Evolutionary conservation across 2,329 filamentous ascomycete genomes (phyloP).

Genomic region (Zymoseptoria crescenta): DNA sequence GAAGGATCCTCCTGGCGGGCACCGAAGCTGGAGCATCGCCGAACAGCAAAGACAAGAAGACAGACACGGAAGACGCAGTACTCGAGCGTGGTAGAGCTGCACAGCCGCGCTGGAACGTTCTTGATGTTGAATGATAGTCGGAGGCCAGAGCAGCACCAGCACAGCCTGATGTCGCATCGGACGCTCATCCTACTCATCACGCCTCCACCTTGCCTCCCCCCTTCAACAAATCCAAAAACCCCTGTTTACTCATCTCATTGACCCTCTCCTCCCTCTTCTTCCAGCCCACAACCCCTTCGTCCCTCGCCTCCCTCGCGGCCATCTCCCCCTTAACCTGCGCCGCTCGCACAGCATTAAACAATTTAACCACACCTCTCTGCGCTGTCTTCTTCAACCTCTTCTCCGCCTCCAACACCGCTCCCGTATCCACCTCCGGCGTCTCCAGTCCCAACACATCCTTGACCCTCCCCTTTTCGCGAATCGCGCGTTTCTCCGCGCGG

Average conservation of each 20-base stretch:
- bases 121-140: too few species aligned
- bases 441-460: conserved; percentile 70
- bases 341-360: conserved; percentile 91
- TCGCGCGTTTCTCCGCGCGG: conserved; percentile 69
- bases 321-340: conserved; percentile 84
- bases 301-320: conserved; percentile 61
- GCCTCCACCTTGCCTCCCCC: conserved; percentile 41
- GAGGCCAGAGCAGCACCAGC: too few species aligned
- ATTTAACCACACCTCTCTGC: conserved; percentile 85
- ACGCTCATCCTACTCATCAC: not conserved
- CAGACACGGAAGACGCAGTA: too few species aligned
- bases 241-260: conserved; percentile 94
- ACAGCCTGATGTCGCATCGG: too few species aligned
- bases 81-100: too few species aligned
- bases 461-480: conserved; percentile 78
- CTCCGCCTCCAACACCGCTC: conserved; percentile 60
- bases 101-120: too few species aligned
- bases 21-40: too few species aligned
- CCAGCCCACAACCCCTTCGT: conserved; percentile 69
- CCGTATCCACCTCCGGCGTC: conserved; percentile 42
- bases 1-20: too few species aligned
- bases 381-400: conserved; percentile 76
- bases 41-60: too few species aligned
- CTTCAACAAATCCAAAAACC: conserved; percentile 83
- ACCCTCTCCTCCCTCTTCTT: conserved; percentile 76